Evolutionary conservation across 441 rosid genomes (phyloP).

Genomic region (Adansonia madagascariensis): DNA sequence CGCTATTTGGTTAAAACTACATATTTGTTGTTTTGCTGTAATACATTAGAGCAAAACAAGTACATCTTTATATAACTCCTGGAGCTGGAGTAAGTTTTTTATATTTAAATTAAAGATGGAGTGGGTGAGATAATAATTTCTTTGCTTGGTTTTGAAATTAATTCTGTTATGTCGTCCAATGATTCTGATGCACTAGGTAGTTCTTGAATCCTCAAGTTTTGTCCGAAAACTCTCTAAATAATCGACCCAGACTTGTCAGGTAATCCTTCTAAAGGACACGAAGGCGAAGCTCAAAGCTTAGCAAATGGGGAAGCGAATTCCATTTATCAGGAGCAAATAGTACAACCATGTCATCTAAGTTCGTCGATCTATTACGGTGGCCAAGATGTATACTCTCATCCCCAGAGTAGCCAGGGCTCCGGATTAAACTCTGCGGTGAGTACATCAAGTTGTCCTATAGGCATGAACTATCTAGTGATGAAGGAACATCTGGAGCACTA

Average conservation of each 20-base stretch:
- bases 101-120: background rate
- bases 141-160: background rate
- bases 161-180: background rate
- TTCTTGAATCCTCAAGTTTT: background rate
- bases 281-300: constrained; percentile 37
- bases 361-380: constrained; percentile 96
- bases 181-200: background rate
- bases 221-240: background rate
- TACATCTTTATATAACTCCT: no score
- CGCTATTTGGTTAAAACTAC: background rate
- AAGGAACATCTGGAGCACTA: background rate
- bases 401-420: constrained; percentile 52
- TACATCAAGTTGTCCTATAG: background rate
- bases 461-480: background rate
- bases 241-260: constrained; percentile 30
- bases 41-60: no score
- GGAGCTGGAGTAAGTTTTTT: no score
- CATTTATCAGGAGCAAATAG: constrained; percentile 62
- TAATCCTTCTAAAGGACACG: constrained; percentile 31
- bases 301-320: constrained; percentile 42
- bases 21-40: background rate
- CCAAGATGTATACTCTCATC: constrained; percentile 64
- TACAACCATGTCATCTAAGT: constrained; percentile 82
- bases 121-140: background rate
- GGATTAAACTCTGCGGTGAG: constrained; percentile 52